These are phyloP conservation scores for Neurospora sp. DNA, from an alignment of 495 filamentous ascomycete genomes.

Conservation along the genomic window DNA sequence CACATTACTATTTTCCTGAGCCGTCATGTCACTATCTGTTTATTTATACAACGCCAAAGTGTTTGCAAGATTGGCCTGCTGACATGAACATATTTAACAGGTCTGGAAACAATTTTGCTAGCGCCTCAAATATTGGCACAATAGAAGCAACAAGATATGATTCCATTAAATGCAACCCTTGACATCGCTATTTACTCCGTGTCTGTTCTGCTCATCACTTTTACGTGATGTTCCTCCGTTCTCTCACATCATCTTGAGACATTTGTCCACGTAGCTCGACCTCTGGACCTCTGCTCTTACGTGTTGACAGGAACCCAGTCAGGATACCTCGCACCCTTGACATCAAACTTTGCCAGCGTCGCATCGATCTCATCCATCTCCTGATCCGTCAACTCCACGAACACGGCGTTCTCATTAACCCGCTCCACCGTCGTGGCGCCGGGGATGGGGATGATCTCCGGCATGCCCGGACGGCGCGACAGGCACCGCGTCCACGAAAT, in stretches of 20 bases:
- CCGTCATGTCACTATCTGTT: background rate
- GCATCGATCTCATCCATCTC: slow-evolving; percentile 43
- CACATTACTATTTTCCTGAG: slow-evolving; percentile 23
- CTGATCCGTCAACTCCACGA: slow-evolving; percentile 34
- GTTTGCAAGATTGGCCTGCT: background rate
- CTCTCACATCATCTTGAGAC: background rate
- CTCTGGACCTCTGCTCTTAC: slow-evolving; percentile 5
- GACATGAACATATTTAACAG: background rate
- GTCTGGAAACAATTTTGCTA: background rate
- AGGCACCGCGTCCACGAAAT: slow-evolving; percentile 57
- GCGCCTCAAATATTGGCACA: background rate
- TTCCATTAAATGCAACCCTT: background rate
- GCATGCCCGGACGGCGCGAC: slow-evolving; percentile 49
- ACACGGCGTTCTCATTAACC: slow-evolving; percentile 40
- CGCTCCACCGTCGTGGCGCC: slow-evolving; percentile 47
- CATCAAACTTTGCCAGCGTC: slow-evolving; percentile 32
- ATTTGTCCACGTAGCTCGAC: background rate
- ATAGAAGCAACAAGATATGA: background rate
- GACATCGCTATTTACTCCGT: background rate
- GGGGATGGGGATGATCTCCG: slow-evolving; percentile 74
- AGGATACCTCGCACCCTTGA: slow-evolving; percentile 34
- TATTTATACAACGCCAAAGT: slow-evolving; percentile 1
- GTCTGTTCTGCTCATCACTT: background rate
- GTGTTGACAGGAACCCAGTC: slow-evolving; percentile 20
- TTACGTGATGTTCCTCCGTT: background rate